Base-by-base conservation (phyloP, 768 basidiomycete species). In the Hydnum rufescens region DNA sequence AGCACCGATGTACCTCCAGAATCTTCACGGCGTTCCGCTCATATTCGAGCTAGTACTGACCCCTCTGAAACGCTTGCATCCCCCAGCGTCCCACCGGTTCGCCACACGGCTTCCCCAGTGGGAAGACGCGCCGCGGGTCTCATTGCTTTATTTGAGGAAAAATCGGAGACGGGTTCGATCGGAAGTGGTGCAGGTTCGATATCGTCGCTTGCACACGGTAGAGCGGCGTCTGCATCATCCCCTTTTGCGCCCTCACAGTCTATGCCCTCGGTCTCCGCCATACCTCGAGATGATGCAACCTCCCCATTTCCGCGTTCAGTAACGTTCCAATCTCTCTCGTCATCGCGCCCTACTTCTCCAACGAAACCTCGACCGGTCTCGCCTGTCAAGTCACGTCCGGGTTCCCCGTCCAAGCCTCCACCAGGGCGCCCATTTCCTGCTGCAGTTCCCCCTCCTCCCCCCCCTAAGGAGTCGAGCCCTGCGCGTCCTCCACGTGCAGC, bases 91-190 rank as follows among this genome's bases (percentile, higher is more conserved):
- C 62, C 68, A 8, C 72, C 70, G 70, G 64, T 26, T 62, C 68
- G 39, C 71, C 69, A 47, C 74, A 47, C 44, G 8, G 44, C 54
- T 18, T 39, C 71, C 43, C 74, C 75, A 1, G 69, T 55, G 26
- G 64, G 66, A n/a, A 62, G 77, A 32, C 74, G 80, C 16, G 71
- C 81, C 0, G 79, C 71, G 13, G 77, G 82, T 52, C 71, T 87
- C 48, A 80, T 82, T 34, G 82, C 83, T 0, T 75, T 79, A 28
- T 87, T 85, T 54, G 84, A 78, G 56, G 71, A 73, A 54, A 70
- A 67, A 53, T 68, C 69, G 13, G 44, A 47, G 44, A 26, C 13
- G 8, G 44, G 44, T 26, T 13, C 13, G 8, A 28, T 47, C 13
- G 8, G 16, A 13, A 47, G 44, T 28, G 44, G 26, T 16, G 13